These are phyloP conservation scores for Dipteronia dyeriana DNA, from an alignment of 345 rosid genomes.

Conservation along the genomic window DNA sequence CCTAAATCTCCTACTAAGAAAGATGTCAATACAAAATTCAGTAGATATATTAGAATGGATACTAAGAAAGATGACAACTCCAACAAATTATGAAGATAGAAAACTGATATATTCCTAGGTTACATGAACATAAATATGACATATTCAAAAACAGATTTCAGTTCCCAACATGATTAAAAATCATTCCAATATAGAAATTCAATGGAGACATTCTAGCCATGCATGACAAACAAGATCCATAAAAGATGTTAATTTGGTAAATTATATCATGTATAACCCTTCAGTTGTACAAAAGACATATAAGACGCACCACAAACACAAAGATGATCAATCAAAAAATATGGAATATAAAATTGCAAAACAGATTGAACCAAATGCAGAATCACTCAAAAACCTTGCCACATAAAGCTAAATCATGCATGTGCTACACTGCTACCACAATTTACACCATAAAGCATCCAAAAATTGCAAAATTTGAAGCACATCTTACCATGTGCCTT, in stretches of 20 bases:
- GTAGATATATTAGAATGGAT: too few species aligned
- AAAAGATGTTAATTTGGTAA: not conserved
- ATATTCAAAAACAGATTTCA: not conserved
- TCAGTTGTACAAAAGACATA: too few species aligned
- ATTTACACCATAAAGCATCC: conserved; percentile 1
- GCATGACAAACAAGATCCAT: not conserved
- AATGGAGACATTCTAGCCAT: not conserved
- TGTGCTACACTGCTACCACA: not conserved
- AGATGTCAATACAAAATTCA: too few species aligned
- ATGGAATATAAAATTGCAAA: not conserved
- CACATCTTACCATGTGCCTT: conserved; percentile 89
- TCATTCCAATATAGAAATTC: not conserved
- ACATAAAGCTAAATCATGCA: not conserved
- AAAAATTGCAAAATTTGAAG: conserved; percentile 13
- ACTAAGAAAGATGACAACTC: too few species aligned
- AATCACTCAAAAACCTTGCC: not conserved
- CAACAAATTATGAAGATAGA: too few species aligned
- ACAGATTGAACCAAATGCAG: not conserved
- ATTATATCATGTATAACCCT: not conserved
- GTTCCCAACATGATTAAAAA: not conserved
- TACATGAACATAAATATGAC: not conserved
- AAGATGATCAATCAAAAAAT: not conserved
- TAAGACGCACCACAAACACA: not conserved
- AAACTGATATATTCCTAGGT: too few species aligned
- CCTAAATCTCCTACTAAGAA: too few species aligned